Conservation (phyloP, 805 yeast species). For the Wickerhamiella hasegawae region DNA sequence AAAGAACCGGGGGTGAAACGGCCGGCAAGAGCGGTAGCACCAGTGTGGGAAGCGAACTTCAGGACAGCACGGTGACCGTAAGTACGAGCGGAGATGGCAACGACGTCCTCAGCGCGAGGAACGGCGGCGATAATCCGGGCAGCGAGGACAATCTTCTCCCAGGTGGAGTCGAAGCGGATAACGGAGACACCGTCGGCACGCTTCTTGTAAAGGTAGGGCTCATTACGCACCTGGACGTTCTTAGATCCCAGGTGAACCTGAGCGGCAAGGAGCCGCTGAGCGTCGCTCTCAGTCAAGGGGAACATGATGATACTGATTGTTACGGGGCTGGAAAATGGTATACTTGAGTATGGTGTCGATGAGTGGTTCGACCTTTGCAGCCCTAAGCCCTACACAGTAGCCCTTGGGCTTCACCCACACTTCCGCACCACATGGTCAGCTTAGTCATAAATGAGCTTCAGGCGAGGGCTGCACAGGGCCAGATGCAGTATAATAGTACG, state of each 20-base stretch:
- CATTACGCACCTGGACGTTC: constrained; percentile 74
- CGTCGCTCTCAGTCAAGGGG: constrained; percentile 84
- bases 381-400: too few relatives aligned
- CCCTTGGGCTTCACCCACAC: too few relatives aligned
- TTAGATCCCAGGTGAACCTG: constrained; percentile 98
- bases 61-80: constrained; percentile 99
- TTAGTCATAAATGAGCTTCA: too few relatives aligned
- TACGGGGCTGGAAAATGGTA: too few relatives aligned
- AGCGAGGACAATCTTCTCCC: constrained; percentile 99
- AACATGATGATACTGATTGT: constrained; percentile 5
- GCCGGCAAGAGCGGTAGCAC: constrained; percentile 99
- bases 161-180: constrained; percentile 96
- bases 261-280: constrained; percentile 98
- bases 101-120: constrained; percentile 97
- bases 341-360: too few relatives aligned
- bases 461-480: too few relatives aligned
- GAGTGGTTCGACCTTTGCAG: too few relatives aligned
- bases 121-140: constrained; percentile 99
- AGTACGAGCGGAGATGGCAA: constrained; percentile 97
- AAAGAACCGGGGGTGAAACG: constrained; percentile 99
- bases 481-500: too few relatives aligned
- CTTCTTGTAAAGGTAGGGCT: constrained; percentile 25
- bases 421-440: too few relatives aligned
- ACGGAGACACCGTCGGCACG: constrained; percentile 99
- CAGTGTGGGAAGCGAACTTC: constrained; percentile 99